Evolutionary conservation across 192 early-diverging fungal species (phyloP).

Genomic region (Linnemannia elongata): DNA sequence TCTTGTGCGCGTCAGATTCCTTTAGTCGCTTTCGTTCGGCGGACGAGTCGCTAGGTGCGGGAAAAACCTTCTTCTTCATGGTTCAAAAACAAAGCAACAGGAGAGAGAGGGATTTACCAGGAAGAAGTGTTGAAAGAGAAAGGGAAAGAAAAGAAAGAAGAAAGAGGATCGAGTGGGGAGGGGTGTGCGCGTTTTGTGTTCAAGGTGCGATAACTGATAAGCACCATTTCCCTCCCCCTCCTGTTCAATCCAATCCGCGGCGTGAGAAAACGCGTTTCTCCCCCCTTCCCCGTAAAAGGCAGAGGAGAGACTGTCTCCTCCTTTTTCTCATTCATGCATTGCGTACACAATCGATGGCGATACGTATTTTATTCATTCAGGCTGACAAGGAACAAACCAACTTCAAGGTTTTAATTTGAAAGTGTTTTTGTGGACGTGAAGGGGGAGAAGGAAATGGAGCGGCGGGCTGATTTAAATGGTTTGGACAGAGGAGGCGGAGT

Average conservation of each 20-base stretch:
- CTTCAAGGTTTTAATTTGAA: neutral
- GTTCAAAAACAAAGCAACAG: neutral
- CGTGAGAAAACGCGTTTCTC: neutral
- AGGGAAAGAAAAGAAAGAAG: neutral
- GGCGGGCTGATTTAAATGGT: neutral
- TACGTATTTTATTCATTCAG: neutral
- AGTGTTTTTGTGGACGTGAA: neutral
- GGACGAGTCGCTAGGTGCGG: constrained; percentile 14
- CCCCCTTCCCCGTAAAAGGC: neutral
- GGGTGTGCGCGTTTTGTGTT: too few species aligned
- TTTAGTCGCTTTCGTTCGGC: constrained; percentile 32
- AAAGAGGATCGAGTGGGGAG: neutral
- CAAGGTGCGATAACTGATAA: neutral
- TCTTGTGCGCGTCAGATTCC: constrained; percentile 21
- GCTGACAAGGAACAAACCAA: neutral
- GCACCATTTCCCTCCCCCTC: neutral
- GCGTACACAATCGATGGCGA: neutral
- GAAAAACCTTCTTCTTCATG: neutral
- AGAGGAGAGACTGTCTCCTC: neutral
- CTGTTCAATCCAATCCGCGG: neutral
- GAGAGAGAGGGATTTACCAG: neutral
- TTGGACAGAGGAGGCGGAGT: neutral
- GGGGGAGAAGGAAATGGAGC: neutral
- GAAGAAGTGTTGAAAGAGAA: neutral
- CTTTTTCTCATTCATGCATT: neutral